Conservation (phyloP, 768 basidiomycete species). For the Coprinellus micaceus region DNA sequence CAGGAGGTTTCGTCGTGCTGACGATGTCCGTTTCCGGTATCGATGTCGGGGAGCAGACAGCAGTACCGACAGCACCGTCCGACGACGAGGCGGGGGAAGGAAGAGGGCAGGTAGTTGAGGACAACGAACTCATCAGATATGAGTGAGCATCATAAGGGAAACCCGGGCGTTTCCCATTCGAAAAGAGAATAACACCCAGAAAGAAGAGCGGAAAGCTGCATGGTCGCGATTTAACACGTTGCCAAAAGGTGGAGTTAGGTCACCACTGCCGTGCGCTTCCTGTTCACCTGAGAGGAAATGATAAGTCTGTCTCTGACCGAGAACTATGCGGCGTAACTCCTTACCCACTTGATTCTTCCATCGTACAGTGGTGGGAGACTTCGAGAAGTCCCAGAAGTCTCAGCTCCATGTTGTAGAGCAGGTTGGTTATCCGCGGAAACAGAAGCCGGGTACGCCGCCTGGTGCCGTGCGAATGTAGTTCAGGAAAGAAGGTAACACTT, state of each 20-base stretch:
- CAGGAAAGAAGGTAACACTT: too few relatives aligned
- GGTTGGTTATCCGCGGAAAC: background rate
- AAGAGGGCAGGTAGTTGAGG: background rate
- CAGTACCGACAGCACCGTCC: background rate
- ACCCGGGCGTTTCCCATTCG: background rate
- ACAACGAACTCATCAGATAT: background rate
- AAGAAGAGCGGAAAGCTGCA: background rate
- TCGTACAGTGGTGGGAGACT: background rate
- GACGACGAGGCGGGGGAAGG: background rate
- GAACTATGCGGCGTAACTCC: slow-evolving; percentile 4
- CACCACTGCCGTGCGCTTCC: slow-evolving; percentile 2
- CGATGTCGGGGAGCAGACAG: background rate
- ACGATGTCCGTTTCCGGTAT: background rate
- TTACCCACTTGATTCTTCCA: background rate
- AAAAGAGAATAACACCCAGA: background rate
- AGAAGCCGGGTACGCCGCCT: too few relatives aligned
- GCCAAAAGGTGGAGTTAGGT: background rate
- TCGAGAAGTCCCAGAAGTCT: background rate
- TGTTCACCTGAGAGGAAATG: slow-evolving; percentile 1
- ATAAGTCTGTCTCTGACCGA: slow-evolving; percentile 1
- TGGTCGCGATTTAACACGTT: background rate
- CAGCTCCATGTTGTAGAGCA: background rate
- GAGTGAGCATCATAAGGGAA: background rate
- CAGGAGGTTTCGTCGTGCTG: background rate
- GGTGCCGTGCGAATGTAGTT: too few relatives aligned